Base-by-base conservation (phyloP, 1,139 yeast genomes). In the Hyphopichia wangnamkhiaoensis region DNA sequence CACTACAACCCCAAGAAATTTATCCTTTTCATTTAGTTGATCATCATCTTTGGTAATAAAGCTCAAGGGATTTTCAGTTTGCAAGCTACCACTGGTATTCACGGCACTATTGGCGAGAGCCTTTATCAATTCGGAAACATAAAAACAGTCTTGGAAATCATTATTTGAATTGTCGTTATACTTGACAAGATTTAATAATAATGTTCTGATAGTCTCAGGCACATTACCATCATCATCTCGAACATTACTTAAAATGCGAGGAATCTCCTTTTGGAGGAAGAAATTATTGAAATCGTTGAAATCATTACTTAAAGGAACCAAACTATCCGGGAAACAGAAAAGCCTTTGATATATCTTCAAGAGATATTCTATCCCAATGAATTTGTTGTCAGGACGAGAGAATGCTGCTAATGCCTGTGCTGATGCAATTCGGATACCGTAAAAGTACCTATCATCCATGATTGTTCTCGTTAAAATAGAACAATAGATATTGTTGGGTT, bases 151-250 rank as follows among this genome's bases (percentile, higher is more conserved):
- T 37, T 84, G 80, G 58, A 79, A 93, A 12, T 73, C 72, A 56
- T 94, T 93, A 52, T 77, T 84, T 8, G 89, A 73, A 56, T 93
- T 94, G 52, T 93, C 98, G 55, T 91, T 93, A 61, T 82, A 91
- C 43, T 87, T 78, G 42, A 93, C 69, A 43, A 91, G 63, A 50
- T 84, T 90, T 37, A 90, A 63, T 33, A 94, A 50, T 39, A 93
- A 76, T 31, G 71, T 67, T 51, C 79, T 80, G 7, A 89, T 74
- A 34, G 73, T 80, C 1, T 62, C 49, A 0, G 96, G 96, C 20
- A 87, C 80, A 41, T 76, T 77, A 0, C 91, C 94, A 13, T 72
- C 67, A 15, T 74, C 75, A 54, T 86, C 83, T 40, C 79, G 74
- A 4, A 89, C 75, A 3, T 61, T 55, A 8, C 91, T 71, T 37